Evolutionary conservation across 2,329 filamentous ascomycete genomes (phyloP).

Genomic region (Zasmidium citrigriseum): DNA sequence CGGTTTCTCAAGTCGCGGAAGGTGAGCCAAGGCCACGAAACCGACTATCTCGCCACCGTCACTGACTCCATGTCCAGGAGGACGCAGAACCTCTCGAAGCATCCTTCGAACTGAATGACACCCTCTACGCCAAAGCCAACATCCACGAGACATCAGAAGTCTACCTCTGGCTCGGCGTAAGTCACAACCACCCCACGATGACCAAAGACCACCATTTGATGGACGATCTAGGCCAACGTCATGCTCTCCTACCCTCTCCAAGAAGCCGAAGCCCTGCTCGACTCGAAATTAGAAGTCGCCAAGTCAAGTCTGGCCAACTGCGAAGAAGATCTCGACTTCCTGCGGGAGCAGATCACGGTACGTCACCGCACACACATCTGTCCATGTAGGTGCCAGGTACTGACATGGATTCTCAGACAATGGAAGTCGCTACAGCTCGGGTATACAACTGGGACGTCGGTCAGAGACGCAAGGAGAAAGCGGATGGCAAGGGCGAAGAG

Average conservation of each 20-base stretch:
- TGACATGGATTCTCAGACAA: conserved; percentile 61
- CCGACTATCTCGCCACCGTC: neutral
- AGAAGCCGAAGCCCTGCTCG: conserved; percentile 79
- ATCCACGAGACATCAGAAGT: conserved; percentile 86
- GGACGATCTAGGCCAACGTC: conserved; percentile 72
- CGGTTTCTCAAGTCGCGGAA: conserved; percentile 77
- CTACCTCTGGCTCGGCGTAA: conserved; percentile 91
- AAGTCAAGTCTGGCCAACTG: conserved; percentile 81
- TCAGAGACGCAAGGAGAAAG: conserved; percentile 88
- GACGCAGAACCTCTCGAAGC: conserved; percentile 75
- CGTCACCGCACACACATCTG: conserved; percentile 32
- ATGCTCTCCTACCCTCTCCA: conserved; percentile 94
- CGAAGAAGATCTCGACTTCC: conserved; percentile 93
- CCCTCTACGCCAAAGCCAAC: conserved; percentile 83
- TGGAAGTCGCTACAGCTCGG: conserved; percentile 92
- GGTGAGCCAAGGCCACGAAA: conserved; percentile 44
- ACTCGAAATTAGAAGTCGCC: conserved; percentile 75
- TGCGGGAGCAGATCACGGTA: conserved; percentile 95
- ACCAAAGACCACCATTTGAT: neutral
- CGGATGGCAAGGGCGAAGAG: conserved; percentile 42
- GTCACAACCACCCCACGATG: conserved; percentile 29
- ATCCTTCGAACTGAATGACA: conserved; percentile 95
- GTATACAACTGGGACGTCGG: conserved; percentile 99
- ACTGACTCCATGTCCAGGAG: conserved; percentile 31
- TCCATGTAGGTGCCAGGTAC: conserved; percentile 8